These are phyloP conservation scores for Aureobasidium sp. DNA, from an alignment of 2,329 filamentous ascomycete genomes.

Conservation along the genomic window DNA sequence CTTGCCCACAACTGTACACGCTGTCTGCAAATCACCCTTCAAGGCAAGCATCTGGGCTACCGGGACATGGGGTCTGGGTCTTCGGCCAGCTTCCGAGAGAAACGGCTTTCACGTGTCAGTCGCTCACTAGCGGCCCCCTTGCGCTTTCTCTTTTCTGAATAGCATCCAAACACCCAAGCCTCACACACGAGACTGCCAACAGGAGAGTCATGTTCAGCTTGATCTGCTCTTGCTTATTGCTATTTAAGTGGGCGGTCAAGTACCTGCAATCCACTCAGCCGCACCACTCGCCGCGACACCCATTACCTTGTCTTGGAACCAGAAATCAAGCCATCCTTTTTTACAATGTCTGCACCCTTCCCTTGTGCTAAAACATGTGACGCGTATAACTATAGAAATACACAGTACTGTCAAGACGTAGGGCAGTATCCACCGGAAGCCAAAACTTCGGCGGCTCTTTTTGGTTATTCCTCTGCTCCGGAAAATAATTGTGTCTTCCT, in stretches of 20 bases:
- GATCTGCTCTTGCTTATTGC: neutral
- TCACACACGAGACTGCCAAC: neutral
- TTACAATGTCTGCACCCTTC: neutral
- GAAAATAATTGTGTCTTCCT: too few relatives aligned
- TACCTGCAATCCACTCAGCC: neutral
- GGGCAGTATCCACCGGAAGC: too few relatives aligned
- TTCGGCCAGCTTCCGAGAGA: neutral
- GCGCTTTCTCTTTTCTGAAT: neutral
- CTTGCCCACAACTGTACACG: neutral
- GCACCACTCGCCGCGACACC: neutral
- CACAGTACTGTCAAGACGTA: too few relatives aligned
- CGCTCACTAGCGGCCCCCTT: neutral
- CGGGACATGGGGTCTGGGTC: neutral
- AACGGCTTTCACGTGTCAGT: constrained; percentile 1
- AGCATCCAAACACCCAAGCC: neutral
- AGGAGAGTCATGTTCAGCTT: neutral
- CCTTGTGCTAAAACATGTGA: too few relatives aligned
- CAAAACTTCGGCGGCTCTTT: too few relatives aligned
- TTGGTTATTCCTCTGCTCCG: too few relatives aligned
- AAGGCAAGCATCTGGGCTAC: neutral
- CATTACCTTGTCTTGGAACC: neutral
- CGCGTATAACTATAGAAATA: too few relatives aligned
- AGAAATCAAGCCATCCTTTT: neutral
- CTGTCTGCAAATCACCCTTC: neutral
- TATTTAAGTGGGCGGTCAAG: neutral